Conservation (phyloP, 108 stramenopile species). For the Conticribra guillardii region DNA sequence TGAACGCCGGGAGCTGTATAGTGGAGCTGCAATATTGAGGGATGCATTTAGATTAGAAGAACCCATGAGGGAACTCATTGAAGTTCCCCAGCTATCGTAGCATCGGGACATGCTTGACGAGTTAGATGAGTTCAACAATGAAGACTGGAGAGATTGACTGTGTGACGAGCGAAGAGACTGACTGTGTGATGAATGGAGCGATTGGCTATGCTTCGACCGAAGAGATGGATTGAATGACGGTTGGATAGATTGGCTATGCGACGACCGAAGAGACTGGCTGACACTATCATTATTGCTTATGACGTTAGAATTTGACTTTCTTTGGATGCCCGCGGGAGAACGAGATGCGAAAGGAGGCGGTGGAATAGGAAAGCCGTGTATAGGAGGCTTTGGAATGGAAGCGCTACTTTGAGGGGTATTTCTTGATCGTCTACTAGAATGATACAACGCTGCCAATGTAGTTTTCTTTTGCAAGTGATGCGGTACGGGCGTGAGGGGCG, state of each 20-base stretch:
- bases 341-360: background rate
- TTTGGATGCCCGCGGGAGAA: too few relatives aligned
- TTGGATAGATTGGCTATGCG: background rate
- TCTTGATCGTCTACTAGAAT: conserved; percentile 17
- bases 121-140: background rate
- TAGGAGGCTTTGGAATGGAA: background rate
- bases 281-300: too few relatives aligned
- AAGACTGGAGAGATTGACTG: background rate
- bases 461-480: background rate
- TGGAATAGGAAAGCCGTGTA: background rate
- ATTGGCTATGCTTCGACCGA: too few relatives aligned
- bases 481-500: conserved; percentile 1
- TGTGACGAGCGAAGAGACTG: background rate
- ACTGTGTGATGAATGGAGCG: background rate
- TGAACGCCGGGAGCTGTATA: too few relatives aligned
- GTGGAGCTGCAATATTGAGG: too few relatives aligned
- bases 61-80: background rate
- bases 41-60: background rate
- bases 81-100: background rate
- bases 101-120: background rate
- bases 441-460: conserved; percentile 21
- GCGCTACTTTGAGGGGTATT: background rate
- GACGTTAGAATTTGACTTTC: too few relatives aligned
- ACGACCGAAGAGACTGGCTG: background rate
- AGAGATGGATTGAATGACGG: too few relatives aligned